phyloP scores from a whole-genome alignment of 192 early-diverging fungal species.

The Neocallimastix lanati region DNA sequence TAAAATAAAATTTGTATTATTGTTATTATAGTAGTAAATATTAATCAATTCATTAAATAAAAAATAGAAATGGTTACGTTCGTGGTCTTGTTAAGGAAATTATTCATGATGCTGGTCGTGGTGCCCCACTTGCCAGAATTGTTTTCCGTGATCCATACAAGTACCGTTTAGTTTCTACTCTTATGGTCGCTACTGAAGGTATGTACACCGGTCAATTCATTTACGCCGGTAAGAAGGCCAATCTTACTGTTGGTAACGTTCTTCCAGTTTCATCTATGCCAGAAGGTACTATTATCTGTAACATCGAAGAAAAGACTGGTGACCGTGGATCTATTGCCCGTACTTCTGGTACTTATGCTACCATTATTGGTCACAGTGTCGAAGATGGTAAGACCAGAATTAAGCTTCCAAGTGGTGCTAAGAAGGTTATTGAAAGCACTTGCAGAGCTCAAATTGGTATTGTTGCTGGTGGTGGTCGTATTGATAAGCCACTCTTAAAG shows the following conservation, averaged over 20 bases:
- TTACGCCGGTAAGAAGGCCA: constrained; percentile 93
- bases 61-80: constrained; percentile 69
- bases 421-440: constrained; percentile 78
- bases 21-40: too few species aligned
- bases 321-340: constrained; percentile 93
- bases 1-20: too few species aligned
- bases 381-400: constrained; percentile 93
- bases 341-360: constrained; percentile 94
- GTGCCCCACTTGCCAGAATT: constrained; percentile 86
- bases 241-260: constrained; percentile 84
- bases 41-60: not conserved
- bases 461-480: constrained; percentile 97
- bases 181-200: constrained; percentile 83
- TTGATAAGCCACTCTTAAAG: constrained; percentile 99
- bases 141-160: constrained; percentile 37
- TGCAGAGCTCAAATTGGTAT: constrained; percentile 96
- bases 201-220: constrained; percentile 99
- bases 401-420: constrained; percentile 95
- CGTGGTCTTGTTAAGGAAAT: constrained; percentile 97
- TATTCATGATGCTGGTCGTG: constrained; percentile 94
- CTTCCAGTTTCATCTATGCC: constrained; percentile 84
- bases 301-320: constrained; percentile 79
- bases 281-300: constrained; percentile 82
- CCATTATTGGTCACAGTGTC: constrained; percentile 90
- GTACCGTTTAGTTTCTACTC: constrained; percentile 46